A percentile compares a stretch with the other conserved stretches of the same genome.
These are phyloP conservation scores for Acanthamoeba sp. DNA, from an alignment of 208 protist species.

Conservation along the genomic window DNA sequence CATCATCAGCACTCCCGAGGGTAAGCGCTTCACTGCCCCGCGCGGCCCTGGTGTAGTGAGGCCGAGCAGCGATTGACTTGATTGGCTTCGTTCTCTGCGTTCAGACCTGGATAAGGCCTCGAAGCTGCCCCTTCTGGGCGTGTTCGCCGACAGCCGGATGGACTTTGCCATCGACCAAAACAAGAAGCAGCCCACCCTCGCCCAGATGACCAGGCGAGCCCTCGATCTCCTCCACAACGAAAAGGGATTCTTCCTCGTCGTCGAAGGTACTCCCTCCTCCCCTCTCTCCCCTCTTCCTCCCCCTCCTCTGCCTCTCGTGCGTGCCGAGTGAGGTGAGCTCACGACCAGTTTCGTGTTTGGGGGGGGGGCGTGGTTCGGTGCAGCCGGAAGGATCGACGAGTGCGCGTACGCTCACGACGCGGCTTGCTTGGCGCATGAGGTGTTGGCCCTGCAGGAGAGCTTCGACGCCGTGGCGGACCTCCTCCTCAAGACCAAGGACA, in stretches of 20 bases:
- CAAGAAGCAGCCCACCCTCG: constrained; percentile 16
- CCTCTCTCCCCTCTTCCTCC: too few species aligned
- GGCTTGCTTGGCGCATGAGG: constrained; percentile 37
- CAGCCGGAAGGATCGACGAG: constrained; percentile 20
- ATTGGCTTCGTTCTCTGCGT: background rate
- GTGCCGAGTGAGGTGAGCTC: too few species aligned
- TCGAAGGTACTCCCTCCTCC: background rate
- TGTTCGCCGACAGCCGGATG: constrained; percentile 24
- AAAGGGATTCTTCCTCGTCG: constrained; percentile 40
- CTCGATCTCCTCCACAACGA: constrained; percentile 55
- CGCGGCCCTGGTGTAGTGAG: too few species aligned
- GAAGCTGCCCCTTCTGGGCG: constrained; percentile 6
- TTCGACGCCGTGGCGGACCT: constrained; percentile 51
- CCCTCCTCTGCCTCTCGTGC: too few species aligned
- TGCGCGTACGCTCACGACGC: background rate
- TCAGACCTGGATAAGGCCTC: background rate
- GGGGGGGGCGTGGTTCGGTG: background rate
- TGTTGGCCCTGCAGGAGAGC: constrained; percentile 50
- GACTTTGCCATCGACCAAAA: constrained; percentile 13
- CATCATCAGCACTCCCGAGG: background rate
- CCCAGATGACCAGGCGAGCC: constrained; percentile 24
- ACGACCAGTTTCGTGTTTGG: too few species aligned
- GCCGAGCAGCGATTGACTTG: background rate
- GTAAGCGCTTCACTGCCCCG: background rate
- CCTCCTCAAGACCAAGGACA: constrained; percentile 36